Evolutionary conservation across 768 basidiomycete genomes (phyloP), one percentile per base, ranked within the genome.

Genomic region (Tricholoma terreum): DNA sequence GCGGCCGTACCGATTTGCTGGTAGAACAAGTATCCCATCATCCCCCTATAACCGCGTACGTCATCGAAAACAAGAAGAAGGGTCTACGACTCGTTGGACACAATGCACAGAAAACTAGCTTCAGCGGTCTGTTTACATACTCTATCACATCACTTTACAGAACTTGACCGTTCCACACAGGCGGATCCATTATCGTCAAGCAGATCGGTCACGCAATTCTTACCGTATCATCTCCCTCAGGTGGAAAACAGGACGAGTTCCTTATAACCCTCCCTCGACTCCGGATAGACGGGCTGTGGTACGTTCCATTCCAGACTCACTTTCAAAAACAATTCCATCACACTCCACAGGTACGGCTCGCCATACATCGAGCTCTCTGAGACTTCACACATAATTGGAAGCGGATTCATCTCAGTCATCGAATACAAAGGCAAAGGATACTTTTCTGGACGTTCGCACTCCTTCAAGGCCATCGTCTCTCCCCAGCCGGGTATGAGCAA

Each of bases 1-100:
- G 89, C 35, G 94, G 93, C n/a, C 77, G 85, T 69, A 95, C 92
- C 3, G 79, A 80, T 38, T 81, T 98, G 30, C 83, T 90, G 38
- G 93, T 95, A 3, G 94, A 98, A 73, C 94, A 98, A 68, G 96
- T 98, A 48, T 98, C 96, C 19, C 96, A 99, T 68, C 96, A 99
- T 67, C 89, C 90, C 1, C 89, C 90, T 7, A 87, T 92, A 64
- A 92, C 91, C 42, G 92, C 87, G 21, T 96, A 94, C 73, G 80
- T 84, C 70, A 92, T 98, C 63, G 83, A 86, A 74, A 98, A 98
- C 77, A 73, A 82, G 52, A 65, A 77, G 27, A 92, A 92, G 67
- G 88, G 90, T 1, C 68, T 98, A 54, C 73, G 81, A 49, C 81
- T 95, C 52, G 82, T 84, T 30, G 96, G 96, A 12, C 92, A 95